Base-by-base conservation (phyloP, 2,329 filamentous ascomycete genomes). In the Alternaria gaisen region DNA sequence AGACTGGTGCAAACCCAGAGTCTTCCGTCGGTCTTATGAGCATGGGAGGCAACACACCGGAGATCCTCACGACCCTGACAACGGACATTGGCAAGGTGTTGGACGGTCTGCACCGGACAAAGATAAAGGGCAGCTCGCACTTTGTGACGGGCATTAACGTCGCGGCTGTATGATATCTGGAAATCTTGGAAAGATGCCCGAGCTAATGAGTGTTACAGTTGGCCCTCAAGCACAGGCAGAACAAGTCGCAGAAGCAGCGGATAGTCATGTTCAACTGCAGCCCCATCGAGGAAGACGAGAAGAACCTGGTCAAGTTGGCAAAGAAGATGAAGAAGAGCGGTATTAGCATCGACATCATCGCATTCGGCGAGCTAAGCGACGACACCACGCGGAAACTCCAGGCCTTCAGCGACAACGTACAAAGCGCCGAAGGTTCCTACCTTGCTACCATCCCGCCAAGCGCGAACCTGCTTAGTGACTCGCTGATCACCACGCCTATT, bases 281-380 rank as follows among this genome's bases (percentile, higher is more conserved):
- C 42, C 91, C 94, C 28, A 90, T 98, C 75, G 86, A 89, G 64
- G 95, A 99, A 76, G 90, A 92, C 66, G 91, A 97, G 80, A 95
- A 95, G 83, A 88, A 91, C 55, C 88, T 99, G 52, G 87, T 94
- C 64, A 92, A 92, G 76, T 86, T 99, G 30, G 94, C 95, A 44
- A 97, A 95, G 84, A 96, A 95, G 83, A 98, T 98, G 93, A 99
- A 98, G 88, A 99, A 99, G 87, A 91, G 90, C 80, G 94, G 92
- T 75, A 92, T 97, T 62, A 92, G 90, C 63, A 92, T 99, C 76
- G 95, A 99, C 80, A 94, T 99, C 75, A 87, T 99, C 63, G 88
- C 94, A 47, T 99, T 99, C 73, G 95, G 95, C 69, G 94, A 99
- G 72, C 86, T 97, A 54, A 92, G 95, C 68, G 92, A 94, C 71